phyloP scores from a whole-genome alignment of 257 asterid species.

The Coffea canephora region DNA sequence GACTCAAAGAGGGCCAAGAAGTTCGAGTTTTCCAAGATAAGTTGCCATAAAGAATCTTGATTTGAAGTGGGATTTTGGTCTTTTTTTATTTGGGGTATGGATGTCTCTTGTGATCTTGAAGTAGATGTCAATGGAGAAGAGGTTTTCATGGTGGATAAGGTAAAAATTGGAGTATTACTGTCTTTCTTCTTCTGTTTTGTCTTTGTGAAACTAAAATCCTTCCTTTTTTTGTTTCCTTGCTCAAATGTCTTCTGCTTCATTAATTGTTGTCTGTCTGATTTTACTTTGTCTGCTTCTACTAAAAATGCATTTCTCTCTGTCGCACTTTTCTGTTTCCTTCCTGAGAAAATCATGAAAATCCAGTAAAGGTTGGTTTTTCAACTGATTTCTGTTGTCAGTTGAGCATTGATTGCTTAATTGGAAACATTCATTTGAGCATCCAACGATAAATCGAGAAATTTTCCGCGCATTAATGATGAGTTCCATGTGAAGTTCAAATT shows the following conservation, averaged over 20 bases:
- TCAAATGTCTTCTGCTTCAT: conserved; percentile 13
- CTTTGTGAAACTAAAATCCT: not conserved
- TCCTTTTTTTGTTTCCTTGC: conserved; percentile 22
- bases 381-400: not conserved
- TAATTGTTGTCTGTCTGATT: conserved; percentile 7
- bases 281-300: conserved; percentile 6
- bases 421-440: not conserved
- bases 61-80: conserved; percentile 38
- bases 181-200: conserved; percentile 20
- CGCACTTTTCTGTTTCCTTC: not conserved
- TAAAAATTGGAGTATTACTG: conserved; percentile 19
- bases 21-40: conserved; percentile 14
- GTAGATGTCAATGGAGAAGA: conserved; percentile 94
- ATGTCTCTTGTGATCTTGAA: conserved; percentile 55
- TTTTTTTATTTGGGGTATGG: conserved; percentile 47
- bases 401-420: not conserved
- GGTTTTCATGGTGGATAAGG: conserved; percentile 71
- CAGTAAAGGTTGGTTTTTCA: not conserved
- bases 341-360: not conserved
- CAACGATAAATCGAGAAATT: not conserved
- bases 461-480: conserved; percentile 9
- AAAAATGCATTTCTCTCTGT: conserved; percentile 6
- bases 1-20: conserved; percentile 1
- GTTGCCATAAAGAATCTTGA: conserved; percentile 35
- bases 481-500: conserved; percentile 12